Base-by-base conservation (phyloP, 192 early-diverging fungal genomes). In the Kappamyces sp. region DNA sequence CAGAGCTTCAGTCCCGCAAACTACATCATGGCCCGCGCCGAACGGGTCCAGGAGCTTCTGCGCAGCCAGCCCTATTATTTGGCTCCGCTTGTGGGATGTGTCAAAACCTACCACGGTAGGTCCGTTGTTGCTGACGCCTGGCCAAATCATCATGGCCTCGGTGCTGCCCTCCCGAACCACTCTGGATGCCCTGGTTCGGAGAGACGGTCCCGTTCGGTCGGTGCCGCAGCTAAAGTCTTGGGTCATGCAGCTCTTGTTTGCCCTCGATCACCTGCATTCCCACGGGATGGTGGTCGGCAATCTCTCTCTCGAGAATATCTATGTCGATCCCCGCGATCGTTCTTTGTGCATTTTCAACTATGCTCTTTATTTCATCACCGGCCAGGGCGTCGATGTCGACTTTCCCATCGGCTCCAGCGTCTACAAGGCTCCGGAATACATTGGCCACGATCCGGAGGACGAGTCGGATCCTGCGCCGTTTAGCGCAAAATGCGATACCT, bases 401-500 rank as follows among this genome's bases (percentile, higher is more conserved):
- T 61, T 61, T 58, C 59, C 59, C 6, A 61, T 61, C 34, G 59
- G 59, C 12, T 23, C 34, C 2, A 40, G 41, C 5, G 15, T 44
- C 10, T 57, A 57, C 36, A 40, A 44, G 33, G 36, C 55, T 10
- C 55, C 55, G 7, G 55, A 57, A 41, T 35, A 44, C 5, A 5
- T 57, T 40, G 34, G 31, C 6, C 5, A n/a, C 38, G 55, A 44
- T 10, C 33, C 55, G 23, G 23, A 46, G 44, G 44, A 12, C 23
- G 23, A 23, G 23, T 23, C 23, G 23, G 23, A 23, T 23, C 23
- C 23, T 23, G 12, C 44, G 12, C 12, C 23, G 12, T 46, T n/a
- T n/a, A n/a, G 23, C 23, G 44, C 12, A n/a, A n/a, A 46, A 0
- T 32, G 36, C n/a, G 90, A 93, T 63, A 82, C 91, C 8, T 94